phyloP scores from a whole-genome alignment of 2,329 filamentous ascomycete genomes.

The Fusarium decemcellulare region DNA sequence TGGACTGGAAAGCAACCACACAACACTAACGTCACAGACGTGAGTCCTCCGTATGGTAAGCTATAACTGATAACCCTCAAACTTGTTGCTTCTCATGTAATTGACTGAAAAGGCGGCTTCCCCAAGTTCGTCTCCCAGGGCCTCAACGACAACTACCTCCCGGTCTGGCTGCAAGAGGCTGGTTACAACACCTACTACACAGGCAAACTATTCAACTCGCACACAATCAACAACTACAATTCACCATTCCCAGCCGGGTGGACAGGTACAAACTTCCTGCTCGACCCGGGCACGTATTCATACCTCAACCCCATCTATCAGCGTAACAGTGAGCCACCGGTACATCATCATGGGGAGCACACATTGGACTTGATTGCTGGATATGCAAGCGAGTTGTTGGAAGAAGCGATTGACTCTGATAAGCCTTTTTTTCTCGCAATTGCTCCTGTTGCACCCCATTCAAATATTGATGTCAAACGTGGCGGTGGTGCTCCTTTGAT shows the following conservation, averaged over 20 bases:
- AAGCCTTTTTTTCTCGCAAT: conserved; percentile 78
- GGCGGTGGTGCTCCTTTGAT: conserved; percentile 18
- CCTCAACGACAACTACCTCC: conserved; percentile 77
- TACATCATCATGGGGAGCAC: conserved; percentile 51
- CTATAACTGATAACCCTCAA: background rate
- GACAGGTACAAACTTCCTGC: conserved; percentile 59
- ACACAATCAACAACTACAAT: conserved; percentile 73
- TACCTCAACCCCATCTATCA: conserved; percentile 66
- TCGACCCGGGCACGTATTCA: conserved; percentile 55
- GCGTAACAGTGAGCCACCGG: conserved; percentile 55
- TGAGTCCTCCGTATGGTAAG: conserved; percentile 65
- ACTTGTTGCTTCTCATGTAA: background rate
- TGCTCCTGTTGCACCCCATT: conserved; percentile 77
- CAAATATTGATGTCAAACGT: conserved; percentile 57
- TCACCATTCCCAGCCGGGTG: conserved; percentile 70
- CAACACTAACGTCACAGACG: conserved; percentile 78
- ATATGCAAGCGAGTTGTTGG: conserved; percentile 72
- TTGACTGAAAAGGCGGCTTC: conserved; percentile 59
- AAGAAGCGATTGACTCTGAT: conserved; percentile 67
- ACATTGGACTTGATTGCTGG: conserved; percentile 71
- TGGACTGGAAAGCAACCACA: conserved; percentile 78
- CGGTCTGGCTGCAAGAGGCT: conserved; percentile 77
- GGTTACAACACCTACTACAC: conserved; percentile 81
- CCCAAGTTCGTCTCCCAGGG: conserved; percentile 77
- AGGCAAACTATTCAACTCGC: conserved; percentile 80